Conservation (phyloP, 2,329 filamentous ascomycete species). For the Fusarium sp. region DNA sequence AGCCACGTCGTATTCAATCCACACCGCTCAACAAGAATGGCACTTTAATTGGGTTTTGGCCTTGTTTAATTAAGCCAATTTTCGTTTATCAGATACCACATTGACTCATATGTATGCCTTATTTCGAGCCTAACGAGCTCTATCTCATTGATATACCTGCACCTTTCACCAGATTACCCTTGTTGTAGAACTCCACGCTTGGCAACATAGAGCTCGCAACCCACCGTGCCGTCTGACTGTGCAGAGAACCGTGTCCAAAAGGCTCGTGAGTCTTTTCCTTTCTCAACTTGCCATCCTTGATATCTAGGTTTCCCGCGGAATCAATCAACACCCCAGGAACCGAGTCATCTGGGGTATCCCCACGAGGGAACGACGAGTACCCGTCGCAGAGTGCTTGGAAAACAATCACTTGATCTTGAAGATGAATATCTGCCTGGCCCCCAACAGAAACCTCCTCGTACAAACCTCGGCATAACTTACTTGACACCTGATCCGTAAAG, state of each 20-base stretch:
- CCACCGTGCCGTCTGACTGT: constrained; percentile 73
- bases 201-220: constrained; percentile 67
- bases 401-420: constrained; percentile 72
- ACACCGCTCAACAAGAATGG: constrained; percentile 13
- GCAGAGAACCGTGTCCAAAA: constrained; percentile 69
- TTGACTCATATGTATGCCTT: constrained; percentile 8
- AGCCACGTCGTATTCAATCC: constrained; percentile 34
- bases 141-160: constrained; percentile 50
- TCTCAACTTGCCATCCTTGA: constrained; percentile 50
- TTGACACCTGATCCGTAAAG: constrained; percentile 59
- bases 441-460: constrained; percentile 59
- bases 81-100: not conserved
- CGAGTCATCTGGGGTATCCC: constrained; percentile 34
- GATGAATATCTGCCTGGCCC: constrained; percentile 66
- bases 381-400: constrained; percentile 71
- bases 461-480: constrained; percentile 61
- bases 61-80: not conserved
- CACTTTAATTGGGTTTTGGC: constrained; percentile 12
- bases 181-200: constrained; percentile 63
- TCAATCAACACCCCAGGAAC: constrained; percentile 45
- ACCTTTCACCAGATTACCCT: constrained; percentile 65
- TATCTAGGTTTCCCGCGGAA: constrained; percentile 49
- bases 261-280: constrained; percentile 63
- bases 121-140: constrained; percentile 1
- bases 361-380: constrained; percentile 61